These are phyloP conservation scores for Kewa caespitosa DNA, from an alignment of 179 eudicot genomes.

Conservation along the genomic window DNA sequence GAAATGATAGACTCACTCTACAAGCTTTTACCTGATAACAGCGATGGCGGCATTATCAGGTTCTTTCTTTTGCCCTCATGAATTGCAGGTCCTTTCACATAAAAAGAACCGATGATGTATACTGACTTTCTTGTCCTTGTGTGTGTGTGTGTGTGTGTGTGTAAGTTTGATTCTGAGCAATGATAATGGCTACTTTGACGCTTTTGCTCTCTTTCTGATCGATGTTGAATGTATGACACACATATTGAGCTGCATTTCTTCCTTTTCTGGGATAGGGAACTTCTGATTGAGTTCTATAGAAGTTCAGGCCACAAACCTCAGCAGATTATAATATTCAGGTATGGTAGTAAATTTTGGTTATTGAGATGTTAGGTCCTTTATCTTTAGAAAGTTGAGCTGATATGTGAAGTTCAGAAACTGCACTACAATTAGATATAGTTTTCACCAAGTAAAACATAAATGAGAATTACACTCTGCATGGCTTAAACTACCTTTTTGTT, in stretches of 20 bases:
- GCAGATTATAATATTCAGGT: constrained; percentile 76
- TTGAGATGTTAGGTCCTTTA: not conserved
- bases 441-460: not conserved
- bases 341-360: not conserved
- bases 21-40: not conserved
- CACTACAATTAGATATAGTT: no score
- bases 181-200: not conserved
- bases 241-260: not conserved
- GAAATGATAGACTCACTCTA: constrained; percentile 14
- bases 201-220: not conserved
- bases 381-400: not conserved
- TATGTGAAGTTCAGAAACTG: not conserved
- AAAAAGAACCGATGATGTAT: not conserved
- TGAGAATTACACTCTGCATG: not conserved
- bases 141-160: no score
- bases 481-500: no score
- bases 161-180: no score
- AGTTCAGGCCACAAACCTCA: constrained; percentile 76
- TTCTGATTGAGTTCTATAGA: constrained; percentile 53
- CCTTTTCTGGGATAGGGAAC: constrained; percentile 50
- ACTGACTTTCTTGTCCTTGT: no score
- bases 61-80: not conserved
- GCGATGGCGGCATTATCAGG: constrained; percentile 18
- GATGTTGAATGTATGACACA: not conserved
- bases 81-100: not conserved